phyloP scores from a whole-genome alignment of 192 early-diverging fungal species.

The Gaertneriomyces semiglobifer region DNA sequence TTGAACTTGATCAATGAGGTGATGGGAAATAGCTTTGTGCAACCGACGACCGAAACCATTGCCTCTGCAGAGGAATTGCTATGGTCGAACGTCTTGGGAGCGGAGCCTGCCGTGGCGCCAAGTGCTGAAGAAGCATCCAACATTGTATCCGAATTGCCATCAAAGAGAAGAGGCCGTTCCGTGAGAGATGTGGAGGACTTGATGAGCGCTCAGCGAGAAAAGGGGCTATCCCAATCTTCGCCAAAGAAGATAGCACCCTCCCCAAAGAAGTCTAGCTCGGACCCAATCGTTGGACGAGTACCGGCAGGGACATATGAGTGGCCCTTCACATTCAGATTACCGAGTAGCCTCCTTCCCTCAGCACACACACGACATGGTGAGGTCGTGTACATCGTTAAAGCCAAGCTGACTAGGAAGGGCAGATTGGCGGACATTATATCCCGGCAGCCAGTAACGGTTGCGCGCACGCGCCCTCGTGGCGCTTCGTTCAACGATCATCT shows the following conservation, averaged over 20 bases:
- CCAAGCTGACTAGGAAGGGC: background rate
- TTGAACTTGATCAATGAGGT: conserved; percentile 11
- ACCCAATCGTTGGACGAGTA: background rate
- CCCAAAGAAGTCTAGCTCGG: background rate
- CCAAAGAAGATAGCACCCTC: background rate
- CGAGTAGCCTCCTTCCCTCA: background rate
- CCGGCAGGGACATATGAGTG: background rate
- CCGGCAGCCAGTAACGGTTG: background rate
- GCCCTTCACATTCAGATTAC: background rate
- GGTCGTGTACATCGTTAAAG: background rate
- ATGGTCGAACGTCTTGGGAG: background rate
- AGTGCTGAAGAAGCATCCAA: background rate
- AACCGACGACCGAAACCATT: conserved; percentile 1
- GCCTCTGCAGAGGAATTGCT: background rate
- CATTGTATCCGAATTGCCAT: background rate
- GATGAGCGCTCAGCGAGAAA: background rate
- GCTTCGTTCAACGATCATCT: background rate
- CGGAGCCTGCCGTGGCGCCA: background rate
- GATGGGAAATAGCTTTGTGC: background rate
- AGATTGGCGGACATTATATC: background rate
- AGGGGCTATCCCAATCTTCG: background rate
- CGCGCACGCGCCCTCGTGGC: background rate
- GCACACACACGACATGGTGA: background rate
- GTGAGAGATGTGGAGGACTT: background rate
- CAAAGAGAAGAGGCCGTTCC: background rate